phyloP scores from a whole-genome alignment of 305 asterid species.

The Fraxinus sp. region DNA sequence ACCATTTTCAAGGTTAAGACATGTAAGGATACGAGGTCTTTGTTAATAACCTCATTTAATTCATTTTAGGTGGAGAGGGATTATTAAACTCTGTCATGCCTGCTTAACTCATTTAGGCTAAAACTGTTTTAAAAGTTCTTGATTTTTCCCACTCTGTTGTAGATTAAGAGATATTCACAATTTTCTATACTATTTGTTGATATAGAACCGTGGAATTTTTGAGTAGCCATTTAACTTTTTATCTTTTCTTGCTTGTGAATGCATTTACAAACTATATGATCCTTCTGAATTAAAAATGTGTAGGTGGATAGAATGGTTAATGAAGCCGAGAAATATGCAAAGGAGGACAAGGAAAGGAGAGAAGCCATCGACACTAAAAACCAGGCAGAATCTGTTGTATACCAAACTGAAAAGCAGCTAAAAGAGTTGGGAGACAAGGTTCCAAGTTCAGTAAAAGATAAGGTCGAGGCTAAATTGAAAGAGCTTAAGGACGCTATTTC shows the following conservation, averaged over 20 bases:
- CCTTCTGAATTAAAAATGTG: not conserved
- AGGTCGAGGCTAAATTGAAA: slow-evolving; percentile 55
- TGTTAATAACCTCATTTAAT: not conserved
- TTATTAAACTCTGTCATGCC: not conserved
- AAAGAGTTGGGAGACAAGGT: slow-evolving; percentile 75
- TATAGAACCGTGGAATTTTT: not conserved
- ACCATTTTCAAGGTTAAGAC: not conserved
- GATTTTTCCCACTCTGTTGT: not conserved
- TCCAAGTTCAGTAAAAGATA: slow-evolving; percentile 48
- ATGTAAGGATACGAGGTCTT: not conserved
- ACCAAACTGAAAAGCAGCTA: slow-evolving; percentile 71
- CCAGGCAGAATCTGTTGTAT: slow-evolving; percentile 68
- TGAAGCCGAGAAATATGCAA: slow-evolving; percentile 64
- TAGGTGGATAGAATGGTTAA: slow-evolving; percentile 81
- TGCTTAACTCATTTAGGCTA: not conserved
- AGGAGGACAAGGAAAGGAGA: slow-evolving; percentile 79
- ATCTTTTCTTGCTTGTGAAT: not conserved
- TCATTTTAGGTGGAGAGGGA: not conserved
- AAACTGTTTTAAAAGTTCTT: not conserved
- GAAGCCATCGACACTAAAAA: slow-evolving; percentile 78
- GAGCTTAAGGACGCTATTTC: slow-evolving; percentile 53
- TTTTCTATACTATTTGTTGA: not conserved
- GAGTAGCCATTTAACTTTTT: not conserved
- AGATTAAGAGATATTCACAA: not conserved
- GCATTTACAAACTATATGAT: not conserved